These are phyloP conservation scores for Kappamyces sp. DNA, from an alignment of 192 early-diverging fungal species.

Conservation along the genomic window DNA sequence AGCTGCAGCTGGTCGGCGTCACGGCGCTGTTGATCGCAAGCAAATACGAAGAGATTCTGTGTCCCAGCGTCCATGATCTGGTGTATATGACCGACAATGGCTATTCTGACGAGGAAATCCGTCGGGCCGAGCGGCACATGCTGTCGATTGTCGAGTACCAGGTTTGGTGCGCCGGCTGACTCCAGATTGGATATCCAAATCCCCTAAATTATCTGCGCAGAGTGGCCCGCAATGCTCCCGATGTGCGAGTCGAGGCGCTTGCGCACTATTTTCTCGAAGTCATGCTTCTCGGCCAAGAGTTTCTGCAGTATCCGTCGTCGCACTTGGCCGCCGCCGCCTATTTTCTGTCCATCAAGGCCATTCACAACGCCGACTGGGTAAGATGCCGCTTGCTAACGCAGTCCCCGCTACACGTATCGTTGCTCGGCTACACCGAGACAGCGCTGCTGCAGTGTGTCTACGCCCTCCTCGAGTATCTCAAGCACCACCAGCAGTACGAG, in stretches of 20 bases:
- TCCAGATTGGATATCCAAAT: constrained; percentile 71
- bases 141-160: constrained; percentile 60
- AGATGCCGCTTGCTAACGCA: not conserved
- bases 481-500: not conserved
- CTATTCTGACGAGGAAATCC: constrained; percentile 63
- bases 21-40: constrained; percentile 73
- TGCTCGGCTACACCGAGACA: constrained; percentile 6
- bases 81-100: constrained; percentile 63
- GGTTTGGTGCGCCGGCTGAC: not conserved
- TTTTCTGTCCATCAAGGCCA: constrained; percentile 19
- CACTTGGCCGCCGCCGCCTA: constrained; percentile 18
- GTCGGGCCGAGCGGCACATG: constrained; percentile 80
- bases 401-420: not conserved
- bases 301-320: constrained; percentile 23
- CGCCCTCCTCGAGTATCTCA: not conserved
- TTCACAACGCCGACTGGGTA: constrained; percentile 9
- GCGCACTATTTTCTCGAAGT: constrained; percentile 30
- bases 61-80: constrained; percentile 71
- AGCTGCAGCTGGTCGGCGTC: constrained; percentile 84
- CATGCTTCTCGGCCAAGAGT: constrained; percentile 20
- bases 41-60: constrained; percentile 85
- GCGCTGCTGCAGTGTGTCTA: constrained; percentile 9
- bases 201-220: constrained; percentile 81
- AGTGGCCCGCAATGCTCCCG: constrained; percentile 27
- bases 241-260: constrained; percentile 7